Evolutionary conservation across 345 rosid species (phyloP).

Genomic region (Eutrema yunnanense): DNA sequence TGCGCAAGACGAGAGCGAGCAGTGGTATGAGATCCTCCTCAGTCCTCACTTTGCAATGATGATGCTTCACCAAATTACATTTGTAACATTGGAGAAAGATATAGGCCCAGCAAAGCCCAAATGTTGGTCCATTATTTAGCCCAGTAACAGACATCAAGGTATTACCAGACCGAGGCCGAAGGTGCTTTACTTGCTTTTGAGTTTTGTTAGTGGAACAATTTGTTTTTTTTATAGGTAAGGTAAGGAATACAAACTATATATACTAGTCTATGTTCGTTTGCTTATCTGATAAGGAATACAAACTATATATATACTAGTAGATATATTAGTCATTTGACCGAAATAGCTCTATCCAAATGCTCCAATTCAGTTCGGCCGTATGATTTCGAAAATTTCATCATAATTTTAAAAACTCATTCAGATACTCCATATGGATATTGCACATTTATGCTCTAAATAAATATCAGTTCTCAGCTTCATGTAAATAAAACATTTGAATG

Average conservation of each 20-base stretch:
- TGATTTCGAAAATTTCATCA: no score
- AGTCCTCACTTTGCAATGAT: not conserved
- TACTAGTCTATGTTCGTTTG: no score
- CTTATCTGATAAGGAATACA: not conserved
- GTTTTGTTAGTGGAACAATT: not conserved
- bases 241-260: not conserved
- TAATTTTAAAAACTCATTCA: no score
- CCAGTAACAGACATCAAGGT: not conserved
- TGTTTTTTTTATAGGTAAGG: not conserved
- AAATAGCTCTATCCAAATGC: no score
- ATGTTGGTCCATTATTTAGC: not conserved
- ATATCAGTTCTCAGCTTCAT: no score
- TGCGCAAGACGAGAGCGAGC: not conserved
- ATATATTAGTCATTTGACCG: no score
- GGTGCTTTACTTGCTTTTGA: not conserved
- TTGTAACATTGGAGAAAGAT: not conserved
- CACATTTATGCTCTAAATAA: no score
- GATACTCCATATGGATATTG: no score
- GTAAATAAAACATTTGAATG: no score
- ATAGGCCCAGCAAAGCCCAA: not conserved
- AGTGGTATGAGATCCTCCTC: not conserved
- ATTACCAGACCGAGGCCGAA: not conserved
- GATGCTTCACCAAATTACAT: not conserved
- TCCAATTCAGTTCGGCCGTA: no score
- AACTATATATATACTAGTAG: not conserved